Base-by-base conservation (phyloP, 1,139 yeast genomes). In the Protomyces inouyei region DNA sequence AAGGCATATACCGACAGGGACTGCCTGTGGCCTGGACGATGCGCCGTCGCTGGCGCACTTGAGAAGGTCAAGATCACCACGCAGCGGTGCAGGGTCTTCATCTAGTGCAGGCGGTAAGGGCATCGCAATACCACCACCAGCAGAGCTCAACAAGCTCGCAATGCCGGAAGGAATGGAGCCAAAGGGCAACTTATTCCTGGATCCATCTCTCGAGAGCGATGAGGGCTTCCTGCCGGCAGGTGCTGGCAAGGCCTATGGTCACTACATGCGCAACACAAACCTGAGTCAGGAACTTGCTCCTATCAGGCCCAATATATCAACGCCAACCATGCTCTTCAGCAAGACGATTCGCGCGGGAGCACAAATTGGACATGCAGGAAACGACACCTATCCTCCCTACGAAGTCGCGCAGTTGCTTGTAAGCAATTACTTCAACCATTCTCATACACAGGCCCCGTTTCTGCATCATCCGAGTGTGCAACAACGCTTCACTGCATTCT, bases 81-180 rank as follows among this genome's bases (percentile, higher is more conserved):
- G 38, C 37, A 23, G 28, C 25, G 23, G 36, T 14, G 38, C 14
- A 21, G 51, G 32, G 23, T 37, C 55, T 4, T 12, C 23, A 10
- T 37, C 37, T 10, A 14, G 36, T 23, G 48, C 25, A 8, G 12
- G 48, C 12, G 48, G 48, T 9, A 18, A 10, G 48, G 23, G 48
- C 25, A n/a, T 43, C 4, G 21, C 48, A 6, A 18, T 43, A 16
- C 37, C 46, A 10, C 52, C 61, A 16, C 25, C 37, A 25, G 32
- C 16, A 14, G 57, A 40, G 12, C 40, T 59, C 37, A 52, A 38
- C 28, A 48, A 51, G 16, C 45, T 59, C 10, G 46, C 57, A 3
- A 52, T 59, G 25, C 63, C 63, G 4, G 63, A 59, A 45, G 63
- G 54, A 21, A 48, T 59, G 32, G 63, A 59, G 36, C 63, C 63